Conservation (phyloP, 345 rosid genomes). For the Reutealis trisperma region DNA sequence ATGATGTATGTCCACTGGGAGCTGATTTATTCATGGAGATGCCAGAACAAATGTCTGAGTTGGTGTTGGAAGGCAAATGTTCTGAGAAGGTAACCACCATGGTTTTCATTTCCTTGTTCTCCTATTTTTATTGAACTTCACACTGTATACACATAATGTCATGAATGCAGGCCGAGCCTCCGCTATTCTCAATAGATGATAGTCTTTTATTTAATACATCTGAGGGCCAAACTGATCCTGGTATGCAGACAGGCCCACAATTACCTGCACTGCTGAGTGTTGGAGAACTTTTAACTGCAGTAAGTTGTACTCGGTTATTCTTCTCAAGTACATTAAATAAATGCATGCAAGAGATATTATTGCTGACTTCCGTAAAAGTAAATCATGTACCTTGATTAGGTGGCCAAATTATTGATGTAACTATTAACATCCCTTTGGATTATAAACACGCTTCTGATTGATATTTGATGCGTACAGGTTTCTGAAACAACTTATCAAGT, state of each 20-base stretch:
- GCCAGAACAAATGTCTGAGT: slow-evolving; percentile 35
- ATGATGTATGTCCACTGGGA: slow-evolving; percentile 63
- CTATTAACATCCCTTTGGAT: not conserved
- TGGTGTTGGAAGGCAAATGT: slow-evolving; percentile 32
- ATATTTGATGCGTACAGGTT: slow-evolving; percentile 35
- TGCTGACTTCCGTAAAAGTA: not conserved
- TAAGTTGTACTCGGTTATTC: slow-evolving; percentile 33
- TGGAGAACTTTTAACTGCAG: slow-evolving; percentile 59
- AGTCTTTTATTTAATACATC: slow-evolving; percentile 33
- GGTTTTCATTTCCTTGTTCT: not conserved
- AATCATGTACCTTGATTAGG: not conserved
- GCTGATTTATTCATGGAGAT: slow-evolving; percentile 46
- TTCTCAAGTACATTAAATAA: not conserved
- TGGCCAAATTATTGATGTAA: not conserved
- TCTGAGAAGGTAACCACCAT: slow-evolving; percentile 34
- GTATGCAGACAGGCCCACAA: slow-evolving; percentile 27
- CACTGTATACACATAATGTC: not conserved
- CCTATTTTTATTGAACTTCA: not conserved
- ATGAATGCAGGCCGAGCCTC: slow-evolving; percentile 45
- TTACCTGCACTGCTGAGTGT: slow-evolving; percentile 50
- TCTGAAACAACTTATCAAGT: slow-evolving; percentile 57
- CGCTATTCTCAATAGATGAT: slow-evolving; percentile 37
- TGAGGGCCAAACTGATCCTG: slow-evolving; percentile 42
- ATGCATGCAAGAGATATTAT: not conserved
- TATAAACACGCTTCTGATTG: not conserved